phyloP scores from a whole-genome alignment of 2,329 filamentous ascomycete species.

The Penicillium aurantiogriseum region DNA sequence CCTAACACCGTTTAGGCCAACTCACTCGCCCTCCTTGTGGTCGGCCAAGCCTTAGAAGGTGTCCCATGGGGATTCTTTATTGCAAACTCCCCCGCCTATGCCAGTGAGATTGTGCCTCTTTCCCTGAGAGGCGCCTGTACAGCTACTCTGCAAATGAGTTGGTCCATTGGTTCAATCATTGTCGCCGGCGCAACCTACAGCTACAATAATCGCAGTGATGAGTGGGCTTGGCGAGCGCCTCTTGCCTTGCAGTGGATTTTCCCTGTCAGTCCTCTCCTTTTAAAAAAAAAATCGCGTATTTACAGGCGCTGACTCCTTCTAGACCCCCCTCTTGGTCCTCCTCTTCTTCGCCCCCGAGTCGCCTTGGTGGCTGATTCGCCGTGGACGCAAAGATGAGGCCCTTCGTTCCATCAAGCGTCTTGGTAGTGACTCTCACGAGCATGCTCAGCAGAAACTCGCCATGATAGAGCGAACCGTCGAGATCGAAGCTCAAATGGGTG shows the following conservation, averaged over 20 bases:
- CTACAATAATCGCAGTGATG: conserved; percentile 18
- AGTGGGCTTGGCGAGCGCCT: conserved; percentile 31
- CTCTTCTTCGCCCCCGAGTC: conserved; percentile 31
- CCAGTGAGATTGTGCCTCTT: conserved; percentile 30
- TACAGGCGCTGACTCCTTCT: background rate
- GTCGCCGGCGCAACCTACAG: conserved; percentile 27
- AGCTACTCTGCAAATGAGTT: conserved; percentile 31
- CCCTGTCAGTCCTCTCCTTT: conserved; percentile 21
- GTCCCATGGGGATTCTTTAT: conserved; percentile 35
- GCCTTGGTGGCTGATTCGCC: conserved; percentile 31
- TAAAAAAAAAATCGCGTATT: background rate
- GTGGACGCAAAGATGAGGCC: conserved; percentile 25
- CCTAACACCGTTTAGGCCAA: conserved; percentile 29
- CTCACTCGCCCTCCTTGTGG: conserved; percentile 43
- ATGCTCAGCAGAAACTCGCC: conserved; percentile 24
- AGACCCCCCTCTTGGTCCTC: conserved; percentile 31
- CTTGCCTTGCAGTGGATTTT: conserved; percentile 33
- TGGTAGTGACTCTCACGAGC: conserved; percentile 16
- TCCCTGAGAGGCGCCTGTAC: conserved; percentile 28
- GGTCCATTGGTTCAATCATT: conserved; percentile 32
- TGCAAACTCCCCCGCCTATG: conserved; percentile 31
- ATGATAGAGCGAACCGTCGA: conserved; percentile 37
- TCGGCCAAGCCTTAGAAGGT: conserved; percentile 32
- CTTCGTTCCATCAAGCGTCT: conserved; percentile 28
- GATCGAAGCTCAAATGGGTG: conserved; percentile 30